phyloP scores from a whole-genome alignment of 257 asterid species.

The Prunella vulgaris region DNA sequence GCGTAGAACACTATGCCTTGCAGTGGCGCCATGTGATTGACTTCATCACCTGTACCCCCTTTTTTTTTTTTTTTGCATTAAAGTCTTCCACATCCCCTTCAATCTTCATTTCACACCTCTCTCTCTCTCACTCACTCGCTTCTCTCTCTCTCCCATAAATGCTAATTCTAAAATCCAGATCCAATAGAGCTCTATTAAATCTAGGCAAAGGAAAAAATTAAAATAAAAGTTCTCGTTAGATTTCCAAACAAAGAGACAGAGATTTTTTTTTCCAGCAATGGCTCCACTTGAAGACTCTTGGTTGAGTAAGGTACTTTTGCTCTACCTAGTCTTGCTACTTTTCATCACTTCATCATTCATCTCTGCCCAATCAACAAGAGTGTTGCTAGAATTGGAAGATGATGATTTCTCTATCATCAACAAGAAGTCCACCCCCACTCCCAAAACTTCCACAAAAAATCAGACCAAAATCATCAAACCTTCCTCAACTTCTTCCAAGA shows the following conservation, averaged over 20 bases:
- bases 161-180: slow-evolving; percentile 22
- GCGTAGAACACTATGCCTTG: slow-evolving; percentile 21
- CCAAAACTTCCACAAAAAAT: slow-evolving; percentile 31
- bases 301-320: slow-evolving; percentile 35
- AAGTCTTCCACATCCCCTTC: slow-evolving; percentile 14
- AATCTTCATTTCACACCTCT: not conserved
- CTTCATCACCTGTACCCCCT: not conserved
- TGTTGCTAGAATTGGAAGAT: slow-evolving; percentile 34
- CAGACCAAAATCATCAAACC: slow-evolving; percentile 27
- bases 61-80: slow-evolving; percentile 14
- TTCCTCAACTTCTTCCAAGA: slow-evolving; percentile 28
- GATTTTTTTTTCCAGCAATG: slow-evolving; percentile 40
- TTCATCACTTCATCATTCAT: slow-evolving; percentile 40
- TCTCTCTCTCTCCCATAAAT: slow-evolving; percentile 13
- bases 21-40: slow-evolving; percentile 31
- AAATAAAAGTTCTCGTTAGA: not conserved
- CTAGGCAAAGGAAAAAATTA: not conserved
- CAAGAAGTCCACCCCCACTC: slow-evolving; percentile 40
- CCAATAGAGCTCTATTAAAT: slow-evolving; percentile 8
- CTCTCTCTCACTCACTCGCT: slow-evolving; percentile 3
- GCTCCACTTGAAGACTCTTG: slow-evolving; percentile 45
- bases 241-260: slow-evolving; percentile 16
- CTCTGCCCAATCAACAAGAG: slow-evolving; percentile 35
- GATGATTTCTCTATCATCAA: slow-evolving; percentile 37
- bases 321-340: slow-evolving; percentile 32